phyloP scores from a whole-genome alignment of 164 flowering plant species.

The grape (Vitis vinifera) region DNA sequence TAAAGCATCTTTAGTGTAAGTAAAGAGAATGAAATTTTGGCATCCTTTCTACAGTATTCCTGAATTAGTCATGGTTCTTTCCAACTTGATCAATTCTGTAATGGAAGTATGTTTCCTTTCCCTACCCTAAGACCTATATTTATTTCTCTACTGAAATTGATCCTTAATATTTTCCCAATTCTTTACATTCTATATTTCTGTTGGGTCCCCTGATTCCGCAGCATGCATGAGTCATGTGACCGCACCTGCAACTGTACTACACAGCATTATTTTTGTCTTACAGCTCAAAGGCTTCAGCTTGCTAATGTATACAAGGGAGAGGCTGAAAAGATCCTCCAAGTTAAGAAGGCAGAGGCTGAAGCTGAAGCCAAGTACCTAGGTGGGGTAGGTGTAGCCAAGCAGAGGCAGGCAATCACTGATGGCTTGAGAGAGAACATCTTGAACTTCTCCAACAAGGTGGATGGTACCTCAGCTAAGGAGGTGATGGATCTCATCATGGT shows the following conservation, averaged over 20 bases:
- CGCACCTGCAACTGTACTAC: neutral
- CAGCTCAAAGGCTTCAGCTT: conserved; percentile 97
- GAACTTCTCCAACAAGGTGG: conserved; percentile 87
- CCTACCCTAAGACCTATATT: too few species aligned
- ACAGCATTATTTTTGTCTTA: conserved; percentile 1
- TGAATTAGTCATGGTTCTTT: too few species aligned
- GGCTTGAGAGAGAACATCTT: conserved; percentile 94
- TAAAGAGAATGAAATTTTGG: too few species aligned
- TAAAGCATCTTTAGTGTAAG: too few species aligned
- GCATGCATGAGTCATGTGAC: too few species aligned
- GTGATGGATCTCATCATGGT: conserved; percentile 98
- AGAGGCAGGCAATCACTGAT: conserved; percentile 97
- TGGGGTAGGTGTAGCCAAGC: conserved; percentile 97
- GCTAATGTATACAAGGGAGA: conserved; percentile 98
- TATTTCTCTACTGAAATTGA: too few species aligned
- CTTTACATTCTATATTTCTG: too few species aligned
- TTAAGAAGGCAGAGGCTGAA: conserved; percentile 94
- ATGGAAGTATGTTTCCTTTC: too few species aligned
- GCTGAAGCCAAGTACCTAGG: conserved; percentile 97
- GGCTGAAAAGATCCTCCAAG: conserved; percentile 87
- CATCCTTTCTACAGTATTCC: too few species aligned
- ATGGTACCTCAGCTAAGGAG: conserved; percentile 92
- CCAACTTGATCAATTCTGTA: too few species aligned
- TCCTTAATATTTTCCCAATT: too few species aligned
- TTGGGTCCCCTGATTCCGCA: too few species aligned